Evolutionary conservation across 306 rosid genomes (phyloP).

Genomic region (Cicer bijugum): DNA sequence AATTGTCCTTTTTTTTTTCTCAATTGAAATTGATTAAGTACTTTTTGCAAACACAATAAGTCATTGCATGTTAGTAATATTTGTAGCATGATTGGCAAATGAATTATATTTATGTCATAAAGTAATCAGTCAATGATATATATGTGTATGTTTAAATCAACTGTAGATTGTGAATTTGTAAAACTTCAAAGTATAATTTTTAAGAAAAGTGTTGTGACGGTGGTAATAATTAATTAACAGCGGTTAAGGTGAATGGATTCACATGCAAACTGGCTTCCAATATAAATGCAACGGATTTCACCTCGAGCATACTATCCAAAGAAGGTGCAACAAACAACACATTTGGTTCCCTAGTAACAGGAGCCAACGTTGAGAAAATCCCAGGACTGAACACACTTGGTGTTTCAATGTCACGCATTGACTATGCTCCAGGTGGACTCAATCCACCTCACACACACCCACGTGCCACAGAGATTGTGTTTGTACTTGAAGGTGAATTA

Average conservation of each 20-base stretch:
- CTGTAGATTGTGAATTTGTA: no score
- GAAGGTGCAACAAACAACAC: constrained; percentile 80
- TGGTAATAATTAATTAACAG: constrained; percentile 48
- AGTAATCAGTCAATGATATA: background rate
- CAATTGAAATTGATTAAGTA: background rate
- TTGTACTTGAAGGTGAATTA: constrained; percentile 67
- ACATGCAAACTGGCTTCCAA: constrained; percentile 61
- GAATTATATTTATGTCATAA: background rate
- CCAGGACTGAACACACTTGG: constrained; percentile 95
- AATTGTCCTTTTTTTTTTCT: background rate
- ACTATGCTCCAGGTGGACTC: constrained; percentile 83
- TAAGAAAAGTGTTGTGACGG: background rate
- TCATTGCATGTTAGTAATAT: background rate
- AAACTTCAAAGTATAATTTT: no score
- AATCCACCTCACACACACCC: constrained; percentile 98
- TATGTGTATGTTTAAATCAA: no score
- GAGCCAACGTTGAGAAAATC: constrained; percentile 68
- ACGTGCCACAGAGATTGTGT: constrained; percentile 86
- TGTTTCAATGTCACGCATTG: constrained; percentile 74
- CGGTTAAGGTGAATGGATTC: constrained; percentile 71
- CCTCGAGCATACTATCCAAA: constrained; percentile 57
- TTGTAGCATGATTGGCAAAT: background rate
- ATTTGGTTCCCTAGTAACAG: constrained; percentile 67
- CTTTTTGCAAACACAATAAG: background rate
- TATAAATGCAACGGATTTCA: constrained; percentile 71